Conservation (phyloP, 495 filamentous ascomycete species). For the Annulohypoxylon moriforme region DNA sequence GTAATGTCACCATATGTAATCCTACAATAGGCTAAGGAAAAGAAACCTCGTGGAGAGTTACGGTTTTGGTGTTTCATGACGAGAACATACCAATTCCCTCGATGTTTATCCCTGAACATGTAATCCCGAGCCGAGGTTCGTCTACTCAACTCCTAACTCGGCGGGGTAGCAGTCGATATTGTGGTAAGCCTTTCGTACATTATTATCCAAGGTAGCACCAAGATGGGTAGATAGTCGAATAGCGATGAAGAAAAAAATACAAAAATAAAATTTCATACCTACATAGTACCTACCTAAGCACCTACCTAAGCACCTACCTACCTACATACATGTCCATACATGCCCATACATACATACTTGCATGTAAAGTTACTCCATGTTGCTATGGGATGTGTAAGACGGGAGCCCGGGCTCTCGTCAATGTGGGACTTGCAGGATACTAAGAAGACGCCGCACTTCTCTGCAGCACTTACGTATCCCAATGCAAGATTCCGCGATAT, state of each 20-base stretch:
- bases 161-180: neutral
- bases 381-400: constrained; percentile 22
- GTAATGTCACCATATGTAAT: constrained; percentile 22
- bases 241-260: neutral
- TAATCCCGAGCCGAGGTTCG: constrained; percentile 9
- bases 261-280: neutral
- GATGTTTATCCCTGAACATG: neutral
- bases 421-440: constrained; percentile 41
- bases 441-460: constrained; percentile 40
- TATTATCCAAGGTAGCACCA: neutral
- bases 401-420: constrained; percentile 42
- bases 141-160: neutral
- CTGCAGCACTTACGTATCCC: constrained; percentile 48
- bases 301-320: neutral
- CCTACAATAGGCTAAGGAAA: constrained; percentile 15
- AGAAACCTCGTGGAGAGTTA: constrained; percentile 6
- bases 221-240: neutral
- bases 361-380: constrained; percentile 1
- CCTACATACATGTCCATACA: neutral
- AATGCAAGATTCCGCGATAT: constrained; percentile 50
- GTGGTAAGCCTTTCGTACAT: neutral
- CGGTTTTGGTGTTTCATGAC: constrained; percentile 6
- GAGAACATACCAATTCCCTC: constrained; percentile 1
- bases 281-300: neutral
- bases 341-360: constrained; percentile 1